Percentiles rank a stretch among this genome's conserved stretches.
phyloP scores from a whole-genome alignment of 2,329 filamentous ascomycete genomes.

The Coleophoma cylindrospora region DNA sequence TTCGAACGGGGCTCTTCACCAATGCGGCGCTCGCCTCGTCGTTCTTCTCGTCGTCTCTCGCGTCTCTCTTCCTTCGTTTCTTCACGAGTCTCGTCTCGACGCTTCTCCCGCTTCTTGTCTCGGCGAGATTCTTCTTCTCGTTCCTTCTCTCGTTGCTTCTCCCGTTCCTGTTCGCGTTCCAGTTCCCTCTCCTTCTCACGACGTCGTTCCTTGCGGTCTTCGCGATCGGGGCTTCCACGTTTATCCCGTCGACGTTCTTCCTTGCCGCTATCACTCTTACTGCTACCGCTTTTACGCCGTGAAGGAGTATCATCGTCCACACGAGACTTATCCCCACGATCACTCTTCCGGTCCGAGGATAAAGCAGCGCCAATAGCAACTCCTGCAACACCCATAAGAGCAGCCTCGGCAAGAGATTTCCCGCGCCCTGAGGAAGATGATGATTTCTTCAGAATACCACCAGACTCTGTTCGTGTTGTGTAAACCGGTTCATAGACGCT shows the following conservation, averaged over 20 bases:
- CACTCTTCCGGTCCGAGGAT: conserved; percentile 29
- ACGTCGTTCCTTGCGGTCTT: conserved; percentile 16
- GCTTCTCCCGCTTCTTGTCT: conserved; percentile 28
- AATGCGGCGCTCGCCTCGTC: conserved; percentile 12
- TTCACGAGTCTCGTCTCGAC: conserved; percentile 16
- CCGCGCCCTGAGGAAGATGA: conserved; percentile 27
- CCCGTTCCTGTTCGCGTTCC: conserved; percentile 19
- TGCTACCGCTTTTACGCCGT: conserved; percentile 12
- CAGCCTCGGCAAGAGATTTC: conserved; percentile 36
- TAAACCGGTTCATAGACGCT: conserved; percentile 55
- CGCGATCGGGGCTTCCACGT: conserved; percentile 15
- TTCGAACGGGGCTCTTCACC: conserved; percentile 13
- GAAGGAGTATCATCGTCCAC: conserved; percentile 9
- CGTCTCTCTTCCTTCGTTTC: conserved; percentile 7
- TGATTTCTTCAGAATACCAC: conserved; percentile 15
- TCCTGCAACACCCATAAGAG: conserved; percentile 43
- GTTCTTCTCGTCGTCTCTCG: conserved; percentile 12
- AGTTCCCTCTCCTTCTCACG: conserved; percentile 23
- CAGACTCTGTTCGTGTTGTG: conserved; percentile 20
- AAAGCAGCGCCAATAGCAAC: conserved; percentile 43
- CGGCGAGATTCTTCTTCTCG: conserved; percentile 4
- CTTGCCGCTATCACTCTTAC: conserved; percentile 11
- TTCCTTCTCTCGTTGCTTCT: conserved; percentile 22
- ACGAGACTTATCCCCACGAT: conserved; percentile 14
- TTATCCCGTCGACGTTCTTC: conserved; percentile 16